Base-by-base conservation (phyloP, 805 yeast genomes). In the Ogataea sp. region DNA sequence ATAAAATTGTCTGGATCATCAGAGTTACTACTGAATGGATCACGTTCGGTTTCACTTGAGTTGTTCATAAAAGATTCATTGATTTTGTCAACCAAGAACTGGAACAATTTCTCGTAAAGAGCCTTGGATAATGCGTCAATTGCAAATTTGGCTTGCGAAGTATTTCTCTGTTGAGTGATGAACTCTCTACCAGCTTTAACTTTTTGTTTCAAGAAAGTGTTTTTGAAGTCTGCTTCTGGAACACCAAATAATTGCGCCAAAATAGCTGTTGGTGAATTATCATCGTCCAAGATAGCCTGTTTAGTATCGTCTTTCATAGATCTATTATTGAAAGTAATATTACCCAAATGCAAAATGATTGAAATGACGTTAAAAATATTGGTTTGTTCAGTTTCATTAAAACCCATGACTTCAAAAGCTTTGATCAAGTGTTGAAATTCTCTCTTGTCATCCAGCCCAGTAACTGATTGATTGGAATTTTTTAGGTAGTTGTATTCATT, bases 111-210 rank as follows among this genome's bases (percentile, higher is more conserved):
- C 56, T 93, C 97, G 53, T 90, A 93, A 5, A 93, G 59, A 10
- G 87, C 75, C 56, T 89, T 89, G 4, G 98, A 77, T 27, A 93
- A 67, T 0, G 97, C 95, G 56, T 90, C 95, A 30, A 90, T 67
- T 15, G 93, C 71, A 50, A 76, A 78, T 46, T 78, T 79, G 1
- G 90, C 95, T 55, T 93, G 97, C 0, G 71, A 58, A 0, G 95
- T 80, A 35, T 80, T 80, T 50, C 83, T 76, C 26, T 89, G 77
- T 54, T 87, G 95, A 17, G 78, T 73, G 29, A 93, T 87, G 60
- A 73, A 71, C 56, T 93, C 98, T 47, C 77, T 72, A 2, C 98
- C 98, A 4, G 97, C 96, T 55, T 79, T 86, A 10, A 89, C 95
- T 51, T 77, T 81, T 5, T 97, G 97, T 29, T 75, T 73, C 26